phyloP scores from a whole-genome alignment of 495 filamentous ascomycete genomes.

The Aspergillus cristatus region DNA sequence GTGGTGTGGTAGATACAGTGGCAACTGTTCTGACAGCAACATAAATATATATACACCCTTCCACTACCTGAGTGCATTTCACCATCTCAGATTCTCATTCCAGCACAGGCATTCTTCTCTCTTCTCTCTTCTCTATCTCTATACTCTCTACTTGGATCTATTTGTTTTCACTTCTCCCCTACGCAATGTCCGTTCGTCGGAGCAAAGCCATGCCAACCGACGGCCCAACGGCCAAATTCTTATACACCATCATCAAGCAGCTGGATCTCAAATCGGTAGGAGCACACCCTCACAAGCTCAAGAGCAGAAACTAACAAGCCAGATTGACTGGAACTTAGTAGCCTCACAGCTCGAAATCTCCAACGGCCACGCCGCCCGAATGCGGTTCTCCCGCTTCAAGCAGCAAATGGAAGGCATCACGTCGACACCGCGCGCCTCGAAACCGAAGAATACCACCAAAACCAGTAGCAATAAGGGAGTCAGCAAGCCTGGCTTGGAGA shows the following conservation, averaged over 20 bases:
- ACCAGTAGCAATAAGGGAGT: constrained; percentile 7
- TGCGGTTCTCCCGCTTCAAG: constrained; percentile 67
- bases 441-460: constrained; percentile 13
- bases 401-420: constrained; percentile 47
- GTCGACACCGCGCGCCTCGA: constrained; percentile 12
- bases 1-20: no score
- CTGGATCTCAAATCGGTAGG: constrained; percentile 63
- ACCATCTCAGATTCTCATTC: no score
- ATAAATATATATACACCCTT: no score
- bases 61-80: no score
- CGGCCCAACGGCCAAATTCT: constrained; percentile 45
- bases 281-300: not conserved
- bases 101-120: no score
- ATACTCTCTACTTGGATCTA: no score
- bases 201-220: constrained; percentile 40
- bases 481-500: constrained; percentile 3
- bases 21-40: no score
- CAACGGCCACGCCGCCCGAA: constrained; percentile 73
- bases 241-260: constrained; percentile 70
- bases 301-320: not conserved
- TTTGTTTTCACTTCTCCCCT: no score
- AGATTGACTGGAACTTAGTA: constrained; percentile 71
- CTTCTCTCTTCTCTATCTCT: no score
- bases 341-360: constrained; percentile 55
- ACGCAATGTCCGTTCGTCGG: constrained; percentile 20